Evolutionary conservation across 2,329 filamentous ascomycete species (phyloP).

Genomic region (Fusarium napiforme): DNA sequence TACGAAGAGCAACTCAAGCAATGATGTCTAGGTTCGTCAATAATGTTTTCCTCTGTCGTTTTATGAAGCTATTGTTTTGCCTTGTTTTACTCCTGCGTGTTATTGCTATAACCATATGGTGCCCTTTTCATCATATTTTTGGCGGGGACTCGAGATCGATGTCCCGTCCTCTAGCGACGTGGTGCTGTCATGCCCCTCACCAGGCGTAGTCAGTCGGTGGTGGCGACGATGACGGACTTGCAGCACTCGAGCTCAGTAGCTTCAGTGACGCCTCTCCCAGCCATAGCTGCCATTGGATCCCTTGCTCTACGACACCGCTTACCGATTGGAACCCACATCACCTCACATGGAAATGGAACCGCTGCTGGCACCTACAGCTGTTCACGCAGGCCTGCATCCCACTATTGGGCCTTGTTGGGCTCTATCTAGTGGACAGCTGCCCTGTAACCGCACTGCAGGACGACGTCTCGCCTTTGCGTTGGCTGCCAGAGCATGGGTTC

Average conservation of each 20-base stretch:
- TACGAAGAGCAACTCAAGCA: slow-evolving; percentile 69
- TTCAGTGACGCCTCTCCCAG: slow-evolving; percentile 37
- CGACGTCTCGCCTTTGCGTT: slow-evolving; percentile 18
- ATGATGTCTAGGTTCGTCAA: slow-evolving; percentile 71
- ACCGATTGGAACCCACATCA: slow-evolving; percentile 35
- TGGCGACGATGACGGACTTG: slow-evolving; percentile 34
- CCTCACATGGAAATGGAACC: slow-evolving; percentile 33
- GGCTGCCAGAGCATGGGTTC: slow-evolving; percentile 22
- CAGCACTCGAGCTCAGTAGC: slow-evolving; percentile 31
- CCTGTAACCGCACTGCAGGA: slow-evolving; percentile 20
- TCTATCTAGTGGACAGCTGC: slow-evolving; percentile 23
- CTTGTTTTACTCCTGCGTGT: slow-evolving; percentile 1
- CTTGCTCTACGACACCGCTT: slow-evolving; percentile 37
- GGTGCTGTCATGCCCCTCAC: slow-evolving; percentile 29
- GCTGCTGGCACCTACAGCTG: slow-evolving; percentile 26
- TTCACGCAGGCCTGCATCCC: slow-evolving; percentile 19
- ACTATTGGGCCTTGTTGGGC: slow-evolving; percentile 35
- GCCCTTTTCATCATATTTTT: background rate
- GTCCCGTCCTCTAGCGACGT: slow-evolving; percentile 17
- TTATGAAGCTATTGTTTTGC: slow-evolving; percentile 28
- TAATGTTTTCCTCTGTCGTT: slow-evolving; percentile 37
- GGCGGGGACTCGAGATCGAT: slow-evolving; percentile 2
- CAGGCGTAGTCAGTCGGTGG: slow-evolving; percentile 12
- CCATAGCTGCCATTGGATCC: slow-evolving; percentile 36
- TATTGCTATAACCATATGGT: slow-evolving; percentile 30